Base-by-base conservation (phyloP, 2,329 filamentous ascomycete genomes). In the Nemania serpens region DNA sequence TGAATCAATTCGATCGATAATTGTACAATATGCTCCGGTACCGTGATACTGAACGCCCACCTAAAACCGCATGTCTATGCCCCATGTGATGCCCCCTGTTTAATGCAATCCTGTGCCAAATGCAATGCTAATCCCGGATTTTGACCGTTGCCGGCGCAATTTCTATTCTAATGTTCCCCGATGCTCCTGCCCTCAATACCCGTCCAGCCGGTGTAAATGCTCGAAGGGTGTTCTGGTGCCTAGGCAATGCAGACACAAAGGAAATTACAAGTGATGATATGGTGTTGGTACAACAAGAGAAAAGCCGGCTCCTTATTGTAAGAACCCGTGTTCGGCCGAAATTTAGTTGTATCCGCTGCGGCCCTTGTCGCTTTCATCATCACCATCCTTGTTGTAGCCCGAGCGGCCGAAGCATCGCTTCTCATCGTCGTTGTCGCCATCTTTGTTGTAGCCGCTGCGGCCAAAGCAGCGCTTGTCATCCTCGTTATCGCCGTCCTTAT, bases 401-500 rank as follows among this genome's bases (percentile, higher is more conserved):
- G 58, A 64, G 34, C 64, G 61, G 54, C 55, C 63, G 41, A 65
- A 66, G 58, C 60, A 61, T 25, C 58, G 59, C 49, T 58, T 54
- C 55, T 62, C 53, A 47, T 63, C 63, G 36, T 70, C 66, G 49
- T 66, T 60, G 52, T 67, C 62, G n/a, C 69, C 71, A 34, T 71
- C 70, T 54, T 73, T 73, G 73, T 75, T 75, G 68, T 74, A 75
- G 49, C 72, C 71, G 10, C 67, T 70, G 50, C 72, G 71, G 39
- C 71, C 71, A 55, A 71, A 73, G 66, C 62, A 66, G 58, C 56
- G 64, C 69, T 75, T 72, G 65, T 75, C 69, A 34, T 78, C 75
- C 36, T 78, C 75, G 56, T 64, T 73, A 60, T 75, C 75, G 36
- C 67, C 71, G 55, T 74, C 70, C 72, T 77, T 79, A 76, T 81